Base-by-base conservation (phyloP, 148 eudicot genomes). In the Rhododendron ferrugineum region DNA sequence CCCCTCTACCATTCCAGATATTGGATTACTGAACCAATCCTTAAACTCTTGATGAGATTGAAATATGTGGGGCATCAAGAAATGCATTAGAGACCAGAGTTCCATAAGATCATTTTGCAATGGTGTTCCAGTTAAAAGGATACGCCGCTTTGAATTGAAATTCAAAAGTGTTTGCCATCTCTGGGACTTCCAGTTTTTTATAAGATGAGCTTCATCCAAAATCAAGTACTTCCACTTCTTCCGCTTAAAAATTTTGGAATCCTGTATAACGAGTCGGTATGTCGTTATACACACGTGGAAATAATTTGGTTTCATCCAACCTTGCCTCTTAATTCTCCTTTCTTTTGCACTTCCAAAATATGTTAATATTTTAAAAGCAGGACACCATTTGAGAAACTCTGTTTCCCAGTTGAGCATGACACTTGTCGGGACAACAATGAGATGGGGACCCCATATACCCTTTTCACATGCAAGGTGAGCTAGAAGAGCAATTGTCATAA, bases 361-460 rank as follows among this genome's bases (percentile, higher is more conserved):
- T 49, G 99, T 97, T 90, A 97, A 87, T 85, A 97, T 97, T 87
- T 97, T 97, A 88, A 97, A 95, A 85, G 99, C 99, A 85, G 99
- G 99, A 86, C 98, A 95, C 99, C 99, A 97, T 89, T 95, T 97
- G 46, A 97, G 93, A 91, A 97, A 97, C 88, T 97, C 99, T 34
- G 99, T 97, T 90, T 97, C 99, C 99, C 99, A 97, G 84, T 97
- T 97, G 84, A 97, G 97, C 99, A 97, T 97, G 87, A 97, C 99
- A 90, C 99, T 97, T 66, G 99, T 97, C 79, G 99, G 99, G 46
- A 97, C 99, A 84, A 97, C 98, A 88, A 97, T 95, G 56, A 97
- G 98, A 93, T 97, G 98, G 30, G 98, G 99, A 50, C 98, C 99
- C 99, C 99, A 97, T 87, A 97, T 97, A 78, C 99, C 99, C 88